Evolutionary conservation across 2,329 filamentous ascomycete genomes (phyloP).

Genomic region (Gaeumannomyces tritici): DNA sequence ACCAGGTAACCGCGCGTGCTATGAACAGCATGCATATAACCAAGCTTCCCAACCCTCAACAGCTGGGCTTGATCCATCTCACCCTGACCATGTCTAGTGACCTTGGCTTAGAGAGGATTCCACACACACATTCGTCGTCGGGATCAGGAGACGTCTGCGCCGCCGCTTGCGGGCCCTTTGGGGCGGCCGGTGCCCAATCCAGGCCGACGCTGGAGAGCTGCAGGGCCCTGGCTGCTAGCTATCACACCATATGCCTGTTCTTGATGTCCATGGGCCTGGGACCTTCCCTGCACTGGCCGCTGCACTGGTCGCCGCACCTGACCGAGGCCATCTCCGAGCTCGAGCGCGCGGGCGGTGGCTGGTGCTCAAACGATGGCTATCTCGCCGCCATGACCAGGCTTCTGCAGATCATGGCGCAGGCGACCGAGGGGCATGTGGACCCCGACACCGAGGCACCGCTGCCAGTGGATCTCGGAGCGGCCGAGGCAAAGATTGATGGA

Average conservation of each 20-base stretch:
- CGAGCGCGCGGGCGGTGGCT: constrained; percentile 4
- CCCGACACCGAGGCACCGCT: not conserved
- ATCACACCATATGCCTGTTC: constrained; percentile 25
- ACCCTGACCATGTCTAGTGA: not conserved
- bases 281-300: constrained; percentile 22
- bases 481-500: not conserved
- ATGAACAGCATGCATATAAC: not conserved
- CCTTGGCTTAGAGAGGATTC: not conserved
- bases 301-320: constrained; percentile 28
- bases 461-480: not conserved
- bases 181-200: constrained; percentile 2
- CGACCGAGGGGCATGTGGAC: not conserved
- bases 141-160: too few relatives aligned
- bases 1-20: not conserved
- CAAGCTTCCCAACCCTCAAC: not conserved
- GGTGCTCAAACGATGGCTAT: constrained; percentile 5
- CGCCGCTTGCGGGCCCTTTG: not conserved
- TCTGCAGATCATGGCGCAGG: constrained; percentile 6
- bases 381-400: constrained; percentile 11
- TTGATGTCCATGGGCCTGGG: constrained; percentile 2
- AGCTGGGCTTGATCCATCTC: not conserved
- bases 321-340: constrained; percentile 10
- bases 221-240: constrained; percentile 31
- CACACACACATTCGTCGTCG: not conserved
- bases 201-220: constrained; percentile 25